Evolutionary conservation across 768 basidiomycete species (phyloP).

Genomic region (Xerocomus potaroensis): DNA sequence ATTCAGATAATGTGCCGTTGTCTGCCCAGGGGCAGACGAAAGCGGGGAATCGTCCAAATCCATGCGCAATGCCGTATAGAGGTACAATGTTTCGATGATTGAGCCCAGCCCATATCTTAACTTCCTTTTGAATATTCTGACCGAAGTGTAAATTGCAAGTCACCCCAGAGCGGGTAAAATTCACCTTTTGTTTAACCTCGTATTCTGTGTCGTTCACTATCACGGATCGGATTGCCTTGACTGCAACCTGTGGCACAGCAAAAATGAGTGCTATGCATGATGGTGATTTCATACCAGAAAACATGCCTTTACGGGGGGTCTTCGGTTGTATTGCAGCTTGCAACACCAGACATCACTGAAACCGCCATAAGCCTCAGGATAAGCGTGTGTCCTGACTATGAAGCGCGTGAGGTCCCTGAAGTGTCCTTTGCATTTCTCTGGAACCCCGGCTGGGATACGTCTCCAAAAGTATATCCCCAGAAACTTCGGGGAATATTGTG

Average conservation of each 20-base stretch:
- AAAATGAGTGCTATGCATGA: background rate
- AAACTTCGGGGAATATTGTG: no score
- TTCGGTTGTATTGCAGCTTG: background rate
- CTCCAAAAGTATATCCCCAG: background rate
- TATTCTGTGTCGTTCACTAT: slow-evolving; percentile 1
- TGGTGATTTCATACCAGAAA: background rate
- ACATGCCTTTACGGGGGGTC: slow-evolving; percentile 11
- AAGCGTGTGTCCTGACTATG: slow-evolving; percentile 10
- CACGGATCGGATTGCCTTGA: slow-evolving; percentile 21
- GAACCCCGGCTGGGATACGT: background rate
- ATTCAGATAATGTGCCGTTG: slow-evolving; percentile 28
- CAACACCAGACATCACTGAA: slow-evolving; percentile 31
- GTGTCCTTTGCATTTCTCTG: background rate
- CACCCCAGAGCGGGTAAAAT: background rate
- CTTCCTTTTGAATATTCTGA: slow-evolving; percentile 27
- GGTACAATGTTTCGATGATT: slow-evolving; percentile 29
- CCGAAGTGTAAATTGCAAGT: background rate
- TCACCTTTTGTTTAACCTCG: slow-evolving; percentile 15
- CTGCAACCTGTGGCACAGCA: slow-evolving; percentile 19
- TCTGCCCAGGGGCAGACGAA: slow-evolving; percentile 41
- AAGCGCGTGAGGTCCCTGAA: slow-evolving; percentile 14
- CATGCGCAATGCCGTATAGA: slow-evolving; percentile 23
- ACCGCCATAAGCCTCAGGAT: slow-evolving; percentile 26
- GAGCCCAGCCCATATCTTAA: slow-evolving; percentile 29
- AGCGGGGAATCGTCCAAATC: slow-evolving; percentile 25